phyloP scores from a whole-genome alignment of 495 filamentous ascomycete species.

The Penicillium arizonense region DNA sequence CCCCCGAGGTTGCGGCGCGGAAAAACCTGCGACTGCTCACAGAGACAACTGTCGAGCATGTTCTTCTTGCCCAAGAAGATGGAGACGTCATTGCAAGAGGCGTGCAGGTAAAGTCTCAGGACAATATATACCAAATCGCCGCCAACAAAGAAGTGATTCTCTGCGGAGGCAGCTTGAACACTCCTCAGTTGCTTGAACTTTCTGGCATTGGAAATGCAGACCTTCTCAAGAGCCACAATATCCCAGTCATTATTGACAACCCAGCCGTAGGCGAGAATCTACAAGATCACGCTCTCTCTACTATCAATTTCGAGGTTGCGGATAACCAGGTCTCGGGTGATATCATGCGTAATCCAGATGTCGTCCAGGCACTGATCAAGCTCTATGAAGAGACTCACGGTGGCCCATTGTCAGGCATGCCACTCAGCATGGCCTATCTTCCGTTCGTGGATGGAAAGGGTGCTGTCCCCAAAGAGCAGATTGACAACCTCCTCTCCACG shows the following conservation, averaged over 20 bases:
- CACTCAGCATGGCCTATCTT: constrained; percentile 40
- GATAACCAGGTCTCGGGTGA: constrained; percentile 41
- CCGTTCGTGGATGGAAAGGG: constrained; percentile 39
- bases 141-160: constrained; percentile 56
- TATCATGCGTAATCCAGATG: constrained; percentile 37
- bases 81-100: constrained; percentile 24
- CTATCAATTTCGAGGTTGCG: constrained; percentile 39
- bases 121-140: constrained; percentile 29
- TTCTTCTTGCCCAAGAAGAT: constrained; percentile 29
- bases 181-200: constrained; percentile 56
- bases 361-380: constrained; percentile 32
- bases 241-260: constrained; percentile 35
- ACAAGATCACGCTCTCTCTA: constrained; percentile 35
- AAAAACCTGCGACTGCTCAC: constrained; percentile 47
- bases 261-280: constrained; percentile 44
- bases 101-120: constrained; percentile 35
- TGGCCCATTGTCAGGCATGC: constrained; percentile 39
- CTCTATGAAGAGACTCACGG: constrained; percentile 31
- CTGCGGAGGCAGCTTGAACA: constrained; percentile 52
- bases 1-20: constrained; percentile 31
- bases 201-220: constrained; percentile 52
- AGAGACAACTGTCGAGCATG: constrained; percentile 40
- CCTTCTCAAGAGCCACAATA: constrained; percentile 27
- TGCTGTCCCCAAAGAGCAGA: constrained; percentile 20
- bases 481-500: constrained; percentile 23